Percentiles rank a stretch among this genome's conserved stretches.
phyloP scores from a whole-genome alignment of 2,329 filamentous ascomycete species.

The Cercospora sesami region DNA sequence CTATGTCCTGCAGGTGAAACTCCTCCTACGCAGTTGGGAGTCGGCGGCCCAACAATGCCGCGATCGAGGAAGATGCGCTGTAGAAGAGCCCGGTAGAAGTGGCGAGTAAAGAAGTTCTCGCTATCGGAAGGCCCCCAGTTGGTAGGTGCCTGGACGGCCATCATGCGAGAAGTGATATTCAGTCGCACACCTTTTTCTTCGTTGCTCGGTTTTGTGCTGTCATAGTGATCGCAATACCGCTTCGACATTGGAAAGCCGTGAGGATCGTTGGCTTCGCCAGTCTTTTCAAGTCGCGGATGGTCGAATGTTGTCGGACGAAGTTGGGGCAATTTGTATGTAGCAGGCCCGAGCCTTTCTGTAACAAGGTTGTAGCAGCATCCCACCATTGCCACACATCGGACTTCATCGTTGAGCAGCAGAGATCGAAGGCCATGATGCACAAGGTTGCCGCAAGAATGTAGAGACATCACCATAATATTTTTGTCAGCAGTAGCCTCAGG shows the following conservation, averaged over 20 bases:
- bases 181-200: slow-evolving; percentile 66
- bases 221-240: slow-evolving; percentile 56
- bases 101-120: slow-evolving; percentile 83
- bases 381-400: slow-evolving; percentile 89
- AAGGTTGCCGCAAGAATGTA: slow-evolving; percentile 97
- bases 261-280: slow-evolving; percentile 73
- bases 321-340: slow-evolving; percentile 79
- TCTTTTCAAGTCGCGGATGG: slow-evolving; percentile 66
- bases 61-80: slow-evolving; percentile 90
- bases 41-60: slow-evolving; percentile 67
- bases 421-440: slow-evolving; percentile 91
- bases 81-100: slow-evolving; percentile 87
- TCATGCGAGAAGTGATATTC: slow-evolving; percentile 96
- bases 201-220: slow-evolving; percentile 18
- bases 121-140: slow-evolving; percentile 87
- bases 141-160: slow-evolving; percentile 91
- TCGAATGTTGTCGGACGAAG: slow-evolving; percentile 58
- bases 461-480: slow-evolving; percentile 80
- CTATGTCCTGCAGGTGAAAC: slow-evolving; percentile 39
- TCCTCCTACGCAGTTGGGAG: slow-evolving; percentile 30
- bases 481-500: slow-evolving; percentile 17
- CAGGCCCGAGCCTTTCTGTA: slow-evolving; percentile 83
- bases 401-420: slow-evolving; percentile 76
- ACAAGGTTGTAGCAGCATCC: slow-evolving; percentile 98
- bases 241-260: slow-evolving; percentile 93